Evolutionary conservation across 495 filamentous ascomycete species (phyloP).

Genomic region (Penicillium odoratum): DNA sequence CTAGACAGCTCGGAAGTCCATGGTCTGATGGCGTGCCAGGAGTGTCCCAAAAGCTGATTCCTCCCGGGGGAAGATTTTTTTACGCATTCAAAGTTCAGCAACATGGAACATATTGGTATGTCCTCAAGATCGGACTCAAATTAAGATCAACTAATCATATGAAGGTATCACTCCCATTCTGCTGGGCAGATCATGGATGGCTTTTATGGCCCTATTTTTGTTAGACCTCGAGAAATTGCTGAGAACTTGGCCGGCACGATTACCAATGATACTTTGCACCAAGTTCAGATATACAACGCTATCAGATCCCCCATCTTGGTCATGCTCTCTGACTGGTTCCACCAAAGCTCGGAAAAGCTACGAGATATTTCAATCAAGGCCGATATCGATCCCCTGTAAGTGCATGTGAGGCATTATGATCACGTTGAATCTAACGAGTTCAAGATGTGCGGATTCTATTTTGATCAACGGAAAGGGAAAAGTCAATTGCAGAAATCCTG

Average conservation of each 20-base stretch:
- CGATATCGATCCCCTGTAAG: background rate
- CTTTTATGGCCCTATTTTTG: conserved; percentile 48
- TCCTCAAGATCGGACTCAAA: background rate
- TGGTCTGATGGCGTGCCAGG: conserved; percentile 58
- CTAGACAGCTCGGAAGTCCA: conserved; percentile 29
- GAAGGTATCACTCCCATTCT: conserved; percentile 43
- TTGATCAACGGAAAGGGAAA: conserved; percentile 54
- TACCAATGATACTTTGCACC: background rate
- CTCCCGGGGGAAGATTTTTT: conserved; percentile 40
- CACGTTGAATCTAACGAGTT: background rate
- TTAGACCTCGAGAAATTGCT: conserved; percentile 7
- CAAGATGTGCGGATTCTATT: conserved; percentile 42
- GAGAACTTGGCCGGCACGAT: background rate
- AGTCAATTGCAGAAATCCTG: conserved; percentile 38
- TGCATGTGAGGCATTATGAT: background rate
- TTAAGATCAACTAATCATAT: background rate
- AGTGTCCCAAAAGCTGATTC: conserved; percentile 46
- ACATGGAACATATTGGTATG: conserved; percentile 51
- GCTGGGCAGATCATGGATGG: conserved; percentile 52
- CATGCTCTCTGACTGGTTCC: conserved; percentile 51
- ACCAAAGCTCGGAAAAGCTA: conserved; percentile 39
- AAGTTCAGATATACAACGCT: background rate
- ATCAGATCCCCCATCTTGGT: conserved; percentile 28
- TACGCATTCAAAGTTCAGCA: conserved; percentile 50
- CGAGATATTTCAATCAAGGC: background rate